Evolutionary conservation across 805 yeast species (phyloP), one percentile per base, ranked within the genome.

Genomic region (Saccharomycopsis vini): DNA sequence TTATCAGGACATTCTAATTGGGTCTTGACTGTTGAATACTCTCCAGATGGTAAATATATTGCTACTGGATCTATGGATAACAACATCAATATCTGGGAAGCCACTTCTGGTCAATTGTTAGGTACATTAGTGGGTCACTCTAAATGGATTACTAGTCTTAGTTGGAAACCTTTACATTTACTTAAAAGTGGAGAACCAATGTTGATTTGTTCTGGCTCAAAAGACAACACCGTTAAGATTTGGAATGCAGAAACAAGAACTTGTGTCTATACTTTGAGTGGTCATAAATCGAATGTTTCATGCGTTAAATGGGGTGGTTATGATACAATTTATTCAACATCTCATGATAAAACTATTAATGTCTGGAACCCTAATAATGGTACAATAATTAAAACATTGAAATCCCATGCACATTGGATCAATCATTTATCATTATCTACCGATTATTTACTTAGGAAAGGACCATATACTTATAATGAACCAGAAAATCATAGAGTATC

Each of bases 281-380:
- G 97, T 0, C 98, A 92, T 58, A 72, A 87, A 26, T 77, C 83
- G 40, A 75, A 95, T 1, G 97, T 92, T 2, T 81, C 95, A 1
- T 87, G 97, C 64, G 94, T 89, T n/a, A 88, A 81, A 61, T 92
- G 98, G 98, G 85, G 96, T 46, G 98, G 98, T 2, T 67, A 77
- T 37, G 86, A 88, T 42, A 69, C 81, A 16, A 70, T 92, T 29
- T 92, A 89, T 61, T 77, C 94, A 26, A 89, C 85, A 1, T 88
- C 97, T 6, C 97, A 92, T 57, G 98, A 92, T 62, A 90, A 89
- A 58, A 84, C 96, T 4, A 81, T 92, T 51, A 82, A 80, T 61
- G 85, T 84, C 1, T 92, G 98, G 98, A 90, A 85, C 56, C 77
- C 85, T 4, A 66, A 71, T 34, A 75, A 73, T 39, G 97, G 97